Conservation (phyloP, 2,329 filamentous ascomycete genomes). For the Colletotrichum kahawae region DNA sequence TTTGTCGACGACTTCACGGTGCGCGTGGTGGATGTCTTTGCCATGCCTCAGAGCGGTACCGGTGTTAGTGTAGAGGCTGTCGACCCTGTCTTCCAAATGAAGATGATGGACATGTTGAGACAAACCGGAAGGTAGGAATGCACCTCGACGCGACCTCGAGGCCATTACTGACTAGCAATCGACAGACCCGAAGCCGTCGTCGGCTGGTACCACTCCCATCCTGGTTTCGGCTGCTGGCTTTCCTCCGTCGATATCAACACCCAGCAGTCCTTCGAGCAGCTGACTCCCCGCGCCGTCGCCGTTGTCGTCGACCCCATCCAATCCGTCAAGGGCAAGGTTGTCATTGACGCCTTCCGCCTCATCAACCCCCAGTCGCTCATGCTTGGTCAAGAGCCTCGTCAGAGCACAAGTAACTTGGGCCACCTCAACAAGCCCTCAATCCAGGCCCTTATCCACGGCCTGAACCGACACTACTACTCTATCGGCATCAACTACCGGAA, state of each 20-base stretch:
- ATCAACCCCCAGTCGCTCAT: constrained; percentile 98
- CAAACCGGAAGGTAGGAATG: constrained; percentile 86
- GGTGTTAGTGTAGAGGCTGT: constrained; percentile 98
- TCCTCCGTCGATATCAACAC: constrained; percentile 99
- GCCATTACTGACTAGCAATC: constrained; percentile 3
- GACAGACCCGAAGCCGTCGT: constrained; percentile 92
- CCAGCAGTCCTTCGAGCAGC: constrained; percentile 99
- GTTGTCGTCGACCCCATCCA: constrained; percentile 99
- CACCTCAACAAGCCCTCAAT: constrained; percentile 99
- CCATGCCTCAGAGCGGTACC: constrained; percentile 98
- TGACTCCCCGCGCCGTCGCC: constrained; percentile 94
- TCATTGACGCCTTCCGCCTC: constrained; percentile 97
- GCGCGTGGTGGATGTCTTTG: constrained; percentile 97
- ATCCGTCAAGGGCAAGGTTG: constrained; percentile 99
- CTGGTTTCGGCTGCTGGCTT: constrained; percentile 98
- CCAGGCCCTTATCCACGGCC: constrained; percentile 95
- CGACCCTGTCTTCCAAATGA: constrained; percentile 98
- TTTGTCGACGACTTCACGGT: constrained; percentile 99
- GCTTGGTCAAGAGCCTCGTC: constrained; percentile 95
- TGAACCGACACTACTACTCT: constrained; percentile 99
- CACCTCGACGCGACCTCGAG: neutral
- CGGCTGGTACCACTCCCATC: constrained; percentile 99
- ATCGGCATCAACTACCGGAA: constrained; percentile 99
- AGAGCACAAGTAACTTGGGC: constrained; percentile 96
- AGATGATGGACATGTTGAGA: constrained; percentile 99